phyloP scores from a whole-genome alignment of 148 eudicot genomes.

The Beta vulgaris region DNA sequence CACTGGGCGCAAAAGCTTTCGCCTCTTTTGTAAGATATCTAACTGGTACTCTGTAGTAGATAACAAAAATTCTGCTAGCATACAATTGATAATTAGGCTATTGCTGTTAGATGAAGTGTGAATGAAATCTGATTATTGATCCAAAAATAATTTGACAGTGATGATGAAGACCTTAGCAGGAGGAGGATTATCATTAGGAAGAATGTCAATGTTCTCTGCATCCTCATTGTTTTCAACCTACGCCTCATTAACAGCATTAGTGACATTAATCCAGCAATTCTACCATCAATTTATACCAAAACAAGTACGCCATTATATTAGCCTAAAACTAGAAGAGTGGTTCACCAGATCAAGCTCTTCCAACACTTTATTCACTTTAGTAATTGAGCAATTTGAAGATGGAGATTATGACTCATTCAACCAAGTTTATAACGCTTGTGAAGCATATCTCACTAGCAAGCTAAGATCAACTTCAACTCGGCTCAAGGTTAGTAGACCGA shows the following conservation, averaged over 20 bases:
- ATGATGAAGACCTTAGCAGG: slow-evolving; percentile 23
- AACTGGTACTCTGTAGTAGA: no score
- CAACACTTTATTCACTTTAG: slow-evolving; percentile 18
- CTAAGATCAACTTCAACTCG: slow-evolving; percentile 19
- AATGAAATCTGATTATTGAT: background rate
- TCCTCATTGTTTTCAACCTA: slow-evolving; percentile 29
- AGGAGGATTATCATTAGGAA: slow-evolving; percentile 11
- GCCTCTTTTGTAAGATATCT: no score
- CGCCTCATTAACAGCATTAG: slow-evolving; percentile 30
- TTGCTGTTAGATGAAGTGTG: background rate
- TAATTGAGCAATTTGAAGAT: slow-evolving; percentile 30
- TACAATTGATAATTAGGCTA: no score
- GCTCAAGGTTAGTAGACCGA: slow-evolving; percentile 25
- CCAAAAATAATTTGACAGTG: background rate
- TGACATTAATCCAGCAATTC: slow-evolving; percentile 31
- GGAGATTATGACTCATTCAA: slow-evolving; percentile 19
- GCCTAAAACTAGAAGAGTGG: slow-evolving; percentile 17
- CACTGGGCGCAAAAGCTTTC: no score
- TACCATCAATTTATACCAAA: slow-evolving; percentile 27
- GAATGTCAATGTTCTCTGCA: slow-evolving; percentile 25
- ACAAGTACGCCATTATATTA: slow-evolving; percentile 22
- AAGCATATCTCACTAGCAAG: slow-evolving; percentile 29
- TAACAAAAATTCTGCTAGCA: no score
- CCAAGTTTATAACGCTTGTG: slow-evolving; percentile 29
- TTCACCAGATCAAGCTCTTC: slow-evolving; percentile 11